Evolutionary conservation across 306 rosid species (phyloP), one percentile per base, ranked within the genome.

Genomic region (Sindora glabra): DNA sequence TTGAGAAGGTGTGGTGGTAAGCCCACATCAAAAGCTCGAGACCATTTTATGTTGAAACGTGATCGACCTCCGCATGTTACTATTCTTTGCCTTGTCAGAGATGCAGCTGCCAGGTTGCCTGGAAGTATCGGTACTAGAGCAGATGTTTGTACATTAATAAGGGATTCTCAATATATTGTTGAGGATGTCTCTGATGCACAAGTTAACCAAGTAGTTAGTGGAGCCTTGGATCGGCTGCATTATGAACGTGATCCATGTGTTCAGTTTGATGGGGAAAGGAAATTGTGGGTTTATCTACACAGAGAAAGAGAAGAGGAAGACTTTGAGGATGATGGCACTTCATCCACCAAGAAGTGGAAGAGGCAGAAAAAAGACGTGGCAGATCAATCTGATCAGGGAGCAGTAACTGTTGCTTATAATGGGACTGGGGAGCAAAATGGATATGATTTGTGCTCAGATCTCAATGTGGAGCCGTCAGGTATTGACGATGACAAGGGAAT

Each of bases 211-310:
- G 94, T 94, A 64, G 99, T 94, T 44, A 94, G 97, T 74, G 99
- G 99, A 54, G 99, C 99, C 73, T 72, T 94, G 76, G 99, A 94
- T 69, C 87, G 99, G 23, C 79, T 94, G 84, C 99, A 94, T 72
- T 94, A 94, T 79, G 99, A 94, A 64, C 97, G 99, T 47, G 99
- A 94, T 69, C 99, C 99, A 63, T 94, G 97, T 77, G 99, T 94
- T 14, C 99, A 86, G 57, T 94, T 86, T 74, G 99, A 94, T 26
- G 95, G 91, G 25, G 99, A 94, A 72, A 86, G 97, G 65, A 89
- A 94, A 73, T 66, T 94, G 61, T 94, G 99, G 99, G 99, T 86
- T 69, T 94, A 94, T 73, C 84, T 94, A 71, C 99, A 94, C 53
- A 86, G 94, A 73, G 99, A 94, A 73, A 85, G 99, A 71, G 99